phyloP scores from a whole-genome alignment of 139 green algal species.

The Tetratostichococcus sp. region DNA sequence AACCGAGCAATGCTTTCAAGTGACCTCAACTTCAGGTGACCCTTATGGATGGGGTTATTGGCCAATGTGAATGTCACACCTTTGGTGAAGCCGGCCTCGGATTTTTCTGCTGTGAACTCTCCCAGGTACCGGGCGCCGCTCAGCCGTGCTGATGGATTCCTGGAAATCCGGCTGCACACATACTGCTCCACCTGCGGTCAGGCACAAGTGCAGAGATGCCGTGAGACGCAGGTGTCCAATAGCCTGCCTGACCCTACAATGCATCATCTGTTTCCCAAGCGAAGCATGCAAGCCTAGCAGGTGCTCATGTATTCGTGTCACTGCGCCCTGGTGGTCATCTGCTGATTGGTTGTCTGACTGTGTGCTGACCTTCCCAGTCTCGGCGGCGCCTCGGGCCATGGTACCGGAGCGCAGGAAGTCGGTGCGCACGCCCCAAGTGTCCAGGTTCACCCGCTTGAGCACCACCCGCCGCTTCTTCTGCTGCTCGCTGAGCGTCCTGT shows the following conservation, averaged over 20 bases:
- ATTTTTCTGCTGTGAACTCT: conserved; percentile 40
- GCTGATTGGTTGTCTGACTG: no score
- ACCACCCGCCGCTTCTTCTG: conserved; percentile 86
- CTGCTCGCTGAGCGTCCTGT: conserved; percentile 51
- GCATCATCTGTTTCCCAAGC: no score
- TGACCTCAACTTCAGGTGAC: no score
- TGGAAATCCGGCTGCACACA: conserved; percentile 65
- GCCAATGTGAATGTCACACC: no score
- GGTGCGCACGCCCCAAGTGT: conserved; percentile 48
- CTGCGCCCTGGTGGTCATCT: no score
- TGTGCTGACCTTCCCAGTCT: conserved; percentile 55
- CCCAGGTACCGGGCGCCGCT: conserved; percentile 34
- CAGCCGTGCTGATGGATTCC: conserved; percentile 37
- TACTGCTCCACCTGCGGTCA: conserved; percentile 59
- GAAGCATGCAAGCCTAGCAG: no score
- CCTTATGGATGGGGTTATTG: no score
- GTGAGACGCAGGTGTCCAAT: no score
- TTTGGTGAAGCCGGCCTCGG: conserved; percentile 54
- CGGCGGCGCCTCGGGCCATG: conserved; percentile 71
- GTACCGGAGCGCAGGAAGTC: conserved; percentile 82
- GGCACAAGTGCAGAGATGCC: no score
- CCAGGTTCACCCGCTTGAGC: conserved; percentile 85
- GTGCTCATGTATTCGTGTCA: no score
- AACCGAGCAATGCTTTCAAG: no score
- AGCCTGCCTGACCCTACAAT: no score